A percentile compares a stretch with the other conserved stretches of the same genome.
phyloP scores from a whole-genome alignment of 768 basidiomycete species.

The Lactifluus subvellereus region DNA sequence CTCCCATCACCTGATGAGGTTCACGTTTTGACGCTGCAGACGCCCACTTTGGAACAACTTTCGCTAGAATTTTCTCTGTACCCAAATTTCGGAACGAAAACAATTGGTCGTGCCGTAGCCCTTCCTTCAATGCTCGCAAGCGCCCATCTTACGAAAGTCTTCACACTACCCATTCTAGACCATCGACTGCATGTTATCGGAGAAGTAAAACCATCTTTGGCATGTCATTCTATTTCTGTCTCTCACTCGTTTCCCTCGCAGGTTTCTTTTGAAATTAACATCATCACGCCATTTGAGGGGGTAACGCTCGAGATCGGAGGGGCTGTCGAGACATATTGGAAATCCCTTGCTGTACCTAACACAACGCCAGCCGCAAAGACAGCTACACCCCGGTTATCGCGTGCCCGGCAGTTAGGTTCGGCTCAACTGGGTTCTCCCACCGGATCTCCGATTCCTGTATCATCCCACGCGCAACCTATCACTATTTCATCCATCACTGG shows the following conservation, averaged over 20 bases:
- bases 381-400: conserved; percentile 26
- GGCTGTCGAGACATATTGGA: conserved; percentile 98
- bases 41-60: conserved; percentile 63
- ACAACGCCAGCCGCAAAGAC: conserved; percentile 28
- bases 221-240: neutral
- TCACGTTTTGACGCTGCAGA: conserved; percentile 83
- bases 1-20: conserved; percentile 70
- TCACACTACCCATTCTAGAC: conserved; percentile 79
- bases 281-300: conserved; percentile 85
- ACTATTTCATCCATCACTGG: conserved; percentile 88
- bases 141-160: conserved; percentile 47
- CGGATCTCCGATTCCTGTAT: conserved; percentile 44
- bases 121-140: conserved; percentile 66
- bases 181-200: conserved; percentile 91
- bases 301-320: conserved; percentile 93
- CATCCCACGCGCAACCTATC: conserved; percentile 46
- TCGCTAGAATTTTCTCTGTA: conserved; percentile 91
- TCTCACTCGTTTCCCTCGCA: conserved; percentile 30
- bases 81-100: conserved; percentile 96
- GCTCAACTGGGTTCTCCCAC: conserved; percentile 54
- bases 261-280: conserved; percentile 84
- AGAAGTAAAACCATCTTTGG: conserved; percentile 49
- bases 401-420: conserved; percentile 30
- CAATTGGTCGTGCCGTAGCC: conserved; percentile 88
- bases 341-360: conserved; percentile 59